Percentiles rank a stretch among this genome's conserved stretches.
These are phyloP conservation scores for Angophora floribunda DNA, from an alignment of 345 rosid species.

Conservation along the genomic window DNA sequence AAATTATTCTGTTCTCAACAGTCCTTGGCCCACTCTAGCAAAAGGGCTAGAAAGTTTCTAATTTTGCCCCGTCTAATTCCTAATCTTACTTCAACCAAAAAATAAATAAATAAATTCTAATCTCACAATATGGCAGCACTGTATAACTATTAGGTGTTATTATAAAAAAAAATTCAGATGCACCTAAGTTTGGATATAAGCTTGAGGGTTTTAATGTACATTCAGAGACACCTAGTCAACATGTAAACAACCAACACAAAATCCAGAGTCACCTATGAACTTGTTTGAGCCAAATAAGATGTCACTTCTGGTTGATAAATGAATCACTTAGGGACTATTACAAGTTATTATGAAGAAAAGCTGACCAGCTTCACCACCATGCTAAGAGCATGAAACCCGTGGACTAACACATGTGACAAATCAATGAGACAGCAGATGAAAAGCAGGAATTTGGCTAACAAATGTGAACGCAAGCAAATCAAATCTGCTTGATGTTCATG, in stretches of 20 bases:
- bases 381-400: neutral
- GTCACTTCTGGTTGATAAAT: neutral
- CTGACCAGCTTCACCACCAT: neutral
- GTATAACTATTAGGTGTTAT: neutral
- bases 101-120: neutral
- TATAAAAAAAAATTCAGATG: neutral
- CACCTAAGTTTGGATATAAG: neutral
- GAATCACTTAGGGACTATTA: neutral
- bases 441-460: neutral
- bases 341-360: neutral
- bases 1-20: neutral
- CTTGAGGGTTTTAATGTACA: neutral
- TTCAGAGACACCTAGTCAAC: neutral
- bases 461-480: neutral
- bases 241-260: neutral
- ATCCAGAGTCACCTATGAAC: neutral
- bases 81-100: neutral
- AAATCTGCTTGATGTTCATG: neutral
- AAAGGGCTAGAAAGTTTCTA: neutral
- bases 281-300: neutral
- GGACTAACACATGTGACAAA: neutral
- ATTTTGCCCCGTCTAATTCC: neutral
- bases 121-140: neutral
- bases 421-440: neutral
- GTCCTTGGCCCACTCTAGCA: neutral